Conservation (phyloP, 2,329 filamentous ascomycete species). For the Trichoderma citrinoviride region DNA sequence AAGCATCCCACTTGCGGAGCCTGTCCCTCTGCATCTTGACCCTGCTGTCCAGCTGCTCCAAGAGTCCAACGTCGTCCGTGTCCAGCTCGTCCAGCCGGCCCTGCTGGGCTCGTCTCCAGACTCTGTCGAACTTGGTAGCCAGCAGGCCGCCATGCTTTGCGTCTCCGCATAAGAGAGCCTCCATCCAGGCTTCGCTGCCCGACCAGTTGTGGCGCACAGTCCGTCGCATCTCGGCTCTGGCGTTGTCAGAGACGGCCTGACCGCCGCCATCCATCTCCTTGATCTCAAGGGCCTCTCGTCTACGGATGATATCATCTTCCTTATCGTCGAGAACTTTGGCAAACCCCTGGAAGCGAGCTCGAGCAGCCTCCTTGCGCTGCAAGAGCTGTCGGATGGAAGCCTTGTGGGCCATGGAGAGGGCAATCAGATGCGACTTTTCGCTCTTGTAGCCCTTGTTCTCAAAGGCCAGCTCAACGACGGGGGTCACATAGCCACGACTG, state of each 20-base stretch:
- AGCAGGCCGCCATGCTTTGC: constrained; percentile 61
- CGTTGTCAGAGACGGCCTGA: constrained; percentile 41
- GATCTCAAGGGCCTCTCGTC: constrained; percentile 47
- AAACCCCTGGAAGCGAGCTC: constrained; percentile 61
- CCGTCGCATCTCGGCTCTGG: constrained; percentile 53
- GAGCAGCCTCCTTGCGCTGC: constrained; percentile 57
- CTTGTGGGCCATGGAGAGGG: constrained; percentile 71
- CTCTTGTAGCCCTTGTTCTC: constrained; percentile 58
- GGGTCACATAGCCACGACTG: constrained; percentile 42
- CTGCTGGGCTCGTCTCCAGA: constrained; percentile 67
- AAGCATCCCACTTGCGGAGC: constrained; percentile 71
- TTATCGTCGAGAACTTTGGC: constrained; percentile 63
- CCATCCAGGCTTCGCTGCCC: constrained; percentile 71
- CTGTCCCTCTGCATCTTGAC: constrained; percentile 65
- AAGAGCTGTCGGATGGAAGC: constrained; percentile 61
- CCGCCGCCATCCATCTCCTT: constrained; percentile 30
- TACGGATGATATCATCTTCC: constrained; percentile 53
- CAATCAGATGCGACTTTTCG: constrained; percentile 55
- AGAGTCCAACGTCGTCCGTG: constrained; percentile 48
- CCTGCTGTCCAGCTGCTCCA: constrained; percentile 69
- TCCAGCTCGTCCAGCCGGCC: constrained; percentile 58
- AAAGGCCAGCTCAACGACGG: constrained; percentile 55
- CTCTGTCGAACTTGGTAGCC: constrained; percentile 62
- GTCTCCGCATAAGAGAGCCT: constrained; percentile 67
- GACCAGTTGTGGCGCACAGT: constrained; percentile 72